phyloP scores from a whole-genome alignment of 1,284 basidiomycete species.

The Boletus austroedulis region DNA sequence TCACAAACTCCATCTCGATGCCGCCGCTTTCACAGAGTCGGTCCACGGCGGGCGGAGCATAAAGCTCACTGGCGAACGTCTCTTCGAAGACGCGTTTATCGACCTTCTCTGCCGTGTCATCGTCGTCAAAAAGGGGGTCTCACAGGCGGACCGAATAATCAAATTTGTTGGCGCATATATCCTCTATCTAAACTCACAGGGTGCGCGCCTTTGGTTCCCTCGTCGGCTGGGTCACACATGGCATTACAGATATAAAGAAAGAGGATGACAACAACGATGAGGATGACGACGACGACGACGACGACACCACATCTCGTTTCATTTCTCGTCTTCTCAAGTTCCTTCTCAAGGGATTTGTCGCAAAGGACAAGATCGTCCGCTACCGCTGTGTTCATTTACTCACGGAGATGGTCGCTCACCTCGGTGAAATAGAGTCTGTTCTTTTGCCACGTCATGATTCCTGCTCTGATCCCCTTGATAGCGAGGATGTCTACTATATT shows the following conservation, averaged over 20 bases:
- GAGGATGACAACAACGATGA: constrained; percentile 41
- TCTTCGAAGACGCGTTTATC: constrained; percentile 75
- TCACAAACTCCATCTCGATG: constrained; percentile 77
- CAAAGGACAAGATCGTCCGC: constrained; percentile 88
- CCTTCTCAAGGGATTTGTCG: constrained; percentile 79
- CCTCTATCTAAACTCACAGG: constrained; percentile 75
- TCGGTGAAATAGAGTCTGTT: constrained; percentile 84
- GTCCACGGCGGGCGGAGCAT: constrained; percentile 49
- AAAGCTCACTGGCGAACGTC: constrained; percentile 75
- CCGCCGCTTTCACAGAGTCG: constrained; percentile 55
- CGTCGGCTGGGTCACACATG: neutral
- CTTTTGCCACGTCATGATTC: neutral
- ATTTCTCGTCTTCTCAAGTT: constrained; percentile 71
- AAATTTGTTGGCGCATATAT: constrained; percentile 87
- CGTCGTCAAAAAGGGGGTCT: constrained; percentile 81
- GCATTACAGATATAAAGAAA: constrained; percentile 29
- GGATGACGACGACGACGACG: constrained; percentile 69
- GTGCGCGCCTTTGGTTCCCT: constrained; percentile 41
- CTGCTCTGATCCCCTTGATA: constrained; percentile 31
- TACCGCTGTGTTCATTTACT: constrained; percentile 79
- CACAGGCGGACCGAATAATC: constrained; percentile 76
- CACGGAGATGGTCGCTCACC: constrained; percentile 75
- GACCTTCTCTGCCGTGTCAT: constrained; percentile 71
- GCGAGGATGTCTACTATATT: constrained; percentile 77
- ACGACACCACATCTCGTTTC: constrained; percentile 74